phyloP scores from a whole-genome alignment of 2,329 filamentous ascomycete genomes.

The Xylogone sp. region DNA sequence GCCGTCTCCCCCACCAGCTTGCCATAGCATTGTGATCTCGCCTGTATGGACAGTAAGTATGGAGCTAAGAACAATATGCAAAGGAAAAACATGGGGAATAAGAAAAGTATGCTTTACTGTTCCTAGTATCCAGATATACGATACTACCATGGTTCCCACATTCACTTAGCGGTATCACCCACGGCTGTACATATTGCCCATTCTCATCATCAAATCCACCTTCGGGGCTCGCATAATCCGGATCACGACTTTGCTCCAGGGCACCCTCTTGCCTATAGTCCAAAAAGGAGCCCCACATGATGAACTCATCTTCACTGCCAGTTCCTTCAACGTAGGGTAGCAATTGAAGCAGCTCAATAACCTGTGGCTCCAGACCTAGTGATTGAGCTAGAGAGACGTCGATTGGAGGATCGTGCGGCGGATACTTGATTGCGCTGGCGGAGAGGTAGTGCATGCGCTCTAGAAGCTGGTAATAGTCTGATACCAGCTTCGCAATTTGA shows the following conservation, averaged over 20 bases:
- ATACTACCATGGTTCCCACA: conserved; percentile 17
- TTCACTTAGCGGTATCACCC: conserved; percentile 13
- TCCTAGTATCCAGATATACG: conserved; percentile 17
- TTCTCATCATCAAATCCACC: conserved; percentile 9
- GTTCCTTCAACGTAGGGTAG: conserved; percentile 8
- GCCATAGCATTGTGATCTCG: conserved; percentile 2
- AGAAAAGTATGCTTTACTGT: conserved; percentile 9
- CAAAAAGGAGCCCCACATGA: conserved; percentile 9
- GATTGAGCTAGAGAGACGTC: conserved; percentile 5
- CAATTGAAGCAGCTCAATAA: conserved; percentile 8
- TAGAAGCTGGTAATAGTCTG: conserved; percentile 10
- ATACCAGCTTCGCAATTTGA: conserved; percentile 6
- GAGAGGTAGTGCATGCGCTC: conserved; percentile 10
- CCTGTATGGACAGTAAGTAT: neutral
- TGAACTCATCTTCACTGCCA: conserved; percentile 9
- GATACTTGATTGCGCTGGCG: conserved; percentile 7
- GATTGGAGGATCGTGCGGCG: conserved; percentile 9
- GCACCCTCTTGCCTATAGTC: conserved; percentile 4
- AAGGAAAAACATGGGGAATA: too few relatives aligned
- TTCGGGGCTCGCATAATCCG: neutral
- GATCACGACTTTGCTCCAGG: conserved; percentile 9
- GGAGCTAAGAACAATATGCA: neutral
- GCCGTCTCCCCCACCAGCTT: too few relatives aligned
- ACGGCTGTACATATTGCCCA: conserved; percentile 16
- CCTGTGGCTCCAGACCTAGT: conserved; percentile 6